phyloP scores from a whole-genome alignment of 352 stramenopile genomes.

The Phytophthora vignae region DNA sequence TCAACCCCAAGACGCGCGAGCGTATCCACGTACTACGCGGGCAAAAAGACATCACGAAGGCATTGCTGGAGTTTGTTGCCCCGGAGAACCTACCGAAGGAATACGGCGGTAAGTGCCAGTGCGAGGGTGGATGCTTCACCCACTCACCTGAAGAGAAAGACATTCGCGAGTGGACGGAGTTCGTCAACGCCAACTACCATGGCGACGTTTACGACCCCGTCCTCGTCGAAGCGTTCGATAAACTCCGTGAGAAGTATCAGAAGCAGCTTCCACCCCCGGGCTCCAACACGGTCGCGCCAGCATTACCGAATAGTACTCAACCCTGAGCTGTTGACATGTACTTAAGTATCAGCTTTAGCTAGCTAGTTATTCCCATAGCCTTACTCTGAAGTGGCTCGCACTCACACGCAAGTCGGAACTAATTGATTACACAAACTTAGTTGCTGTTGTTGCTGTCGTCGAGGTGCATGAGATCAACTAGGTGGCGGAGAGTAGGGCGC shows the following conservation, averaged over 20 bases:
- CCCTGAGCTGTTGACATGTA: constrained; percentile 7
- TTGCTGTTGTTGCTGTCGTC: constrained; percentile 29
- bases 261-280: constrained; percentile 42
- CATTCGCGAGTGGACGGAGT: constrained; percentile 66
- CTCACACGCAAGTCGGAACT: constrained; percentile 11
- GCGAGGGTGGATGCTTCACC: constrained; percentile 64
- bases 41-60: constrained; percentile 77
- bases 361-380: constrained; percentile 41
- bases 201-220: constrained; percentile 37
- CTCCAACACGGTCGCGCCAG: constrained; percentile 2
- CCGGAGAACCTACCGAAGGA: constrained; percentile 70
- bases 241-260: constrained; percentile 58
- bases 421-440: constrained; percentile 18
- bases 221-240: constrained; percentile 48
- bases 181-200: constrained; percentile 54
- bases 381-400: constrained; percentile 28
- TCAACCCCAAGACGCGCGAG: constrained; percentile 79
- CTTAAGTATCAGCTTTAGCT: constrained; percentile 3
- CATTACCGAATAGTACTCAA: constrained; percentile 12
- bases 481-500: constrained; percentile 82
- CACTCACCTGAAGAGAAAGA: constrained; percentile 76
- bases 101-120: constrained; percentile 70
- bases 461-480: constrained; percentile 65
- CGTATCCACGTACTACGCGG: constrained; percentile 72
- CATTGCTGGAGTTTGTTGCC: constrained; percentile 71